Evolutionary conservation across 495 filamentous ascomycete genomes (phyloP).

Genomic region (Penicillium psychrofluorescens): DNA sequence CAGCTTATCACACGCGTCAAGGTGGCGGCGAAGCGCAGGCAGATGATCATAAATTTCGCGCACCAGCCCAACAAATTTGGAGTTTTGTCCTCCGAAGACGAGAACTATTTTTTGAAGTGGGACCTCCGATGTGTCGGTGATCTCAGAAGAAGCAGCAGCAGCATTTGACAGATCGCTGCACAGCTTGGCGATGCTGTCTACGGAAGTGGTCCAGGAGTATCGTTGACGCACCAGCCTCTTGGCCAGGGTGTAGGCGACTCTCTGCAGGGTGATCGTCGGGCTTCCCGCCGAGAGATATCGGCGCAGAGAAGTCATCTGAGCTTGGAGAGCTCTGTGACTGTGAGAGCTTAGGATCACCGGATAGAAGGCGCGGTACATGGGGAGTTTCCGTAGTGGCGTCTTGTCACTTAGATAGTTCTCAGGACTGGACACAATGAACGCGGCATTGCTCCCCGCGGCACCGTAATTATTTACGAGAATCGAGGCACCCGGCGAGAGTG

Average conservation of each 20-base stretch:
- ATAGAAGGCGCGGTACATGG: constrained; percentile 1
- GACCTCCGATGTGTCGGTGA: constrained; percentile 3
- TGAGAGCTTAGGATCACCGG: no score
- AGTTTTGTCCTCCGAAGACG: constrained; percentile 28
- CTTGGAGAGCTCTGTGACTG: no score
- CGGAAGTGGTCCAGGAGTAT: no score
- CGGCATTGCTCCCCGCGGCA: constrained; percentile 28
- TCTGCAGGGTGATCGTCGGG: no score
- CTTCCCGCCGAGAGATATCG: no score
- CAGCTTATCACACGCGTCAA: constrained; percentile 29
- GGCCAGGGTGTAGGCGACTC: no score
- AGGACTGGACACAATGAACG: constrained; percentile 13
- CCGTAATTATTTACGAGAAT: constrained; percentile 32
- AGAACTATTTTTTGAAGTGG: constrained; percentile 10
- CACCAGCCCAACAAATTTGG: constrained; percentile 21
- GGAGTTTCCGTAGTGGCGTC: constrained; percentile 8
- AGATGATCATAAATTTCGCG: constrained; percentile 21
- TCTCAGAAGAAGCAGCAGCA: constrained; percentile 4
- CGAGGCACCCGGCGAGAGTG: constrained; percentile 17
- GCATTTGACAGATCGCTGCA: constrained; percentile 22
- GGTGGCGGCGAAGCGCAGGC: constrained; percentile 24
- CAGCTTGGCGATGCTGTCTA: background rate
- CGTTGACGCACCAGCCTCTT: no score
- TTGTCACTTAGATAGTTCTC: background rate
- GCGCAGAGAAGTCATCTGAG: no score